Base-by-base conservation (phyloP, 2,329 filamentous ascomycete genomes). In the Aspergillus ibericus region DNA sequence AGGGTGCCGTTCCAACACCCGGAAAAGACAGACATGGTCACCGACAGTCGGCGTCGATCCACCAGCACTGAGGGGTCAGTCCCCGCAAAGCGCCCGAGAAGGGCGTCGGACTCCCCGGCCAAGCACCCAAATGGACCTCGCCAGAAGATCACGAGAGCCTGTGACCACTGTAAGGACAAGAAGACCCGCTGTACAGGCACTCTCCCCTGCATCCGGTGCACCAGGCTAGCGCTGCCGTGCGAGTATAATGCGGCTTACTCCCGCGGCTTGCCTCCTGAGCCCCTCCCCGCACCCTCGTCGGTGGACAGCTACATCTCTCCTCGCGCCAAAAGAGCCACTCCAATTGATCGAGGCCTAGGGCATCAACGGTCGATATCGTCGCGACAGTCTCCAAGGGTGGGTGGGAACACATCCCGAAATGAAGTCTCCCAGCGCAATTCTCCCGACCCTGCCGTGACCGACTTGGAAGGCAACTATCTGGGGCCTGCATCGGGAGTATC, bases 401-500 rank as follows among this genome's bases (percentile, higher is more conserved):
- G 40, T 27, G 38, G 36, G n/a, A 32, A 40, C 29, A 50, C 58
- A 16, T 42, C 40, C 22, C 48, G 59, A 3, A 63, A 63, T 18
- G 61, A 61, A 29, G 46, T 62, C 10, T 71, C 69, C 1, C 56
- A 64, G 25, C 70, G 70, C 13, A 70, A 69, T 44, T 84, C 80
- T 1, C 81, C 78, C 1, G 81, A 78, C 50, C 75, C 77, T 4
- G 77, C 74, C 5, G 75, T 77, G 18, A 78, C 81, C 1, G 81
- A 83, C 59, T 78, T 83, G 10, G 79, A 82, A 61, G 82, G 81
- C 1, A 82, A 85, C 53, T 82, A 83, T 60, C 75, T 83, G n/a
- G 83, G 83, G 9, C 79, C 80, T 13, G 81, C 83, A 4, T 78
- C 83, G 68, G 68, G 80, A 44, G 69, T 82, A 66, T 76, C 83